Conservation (phyloP, 495 filamentous ascomycete species). For the Trichocladium uniseriatum region DNA sequence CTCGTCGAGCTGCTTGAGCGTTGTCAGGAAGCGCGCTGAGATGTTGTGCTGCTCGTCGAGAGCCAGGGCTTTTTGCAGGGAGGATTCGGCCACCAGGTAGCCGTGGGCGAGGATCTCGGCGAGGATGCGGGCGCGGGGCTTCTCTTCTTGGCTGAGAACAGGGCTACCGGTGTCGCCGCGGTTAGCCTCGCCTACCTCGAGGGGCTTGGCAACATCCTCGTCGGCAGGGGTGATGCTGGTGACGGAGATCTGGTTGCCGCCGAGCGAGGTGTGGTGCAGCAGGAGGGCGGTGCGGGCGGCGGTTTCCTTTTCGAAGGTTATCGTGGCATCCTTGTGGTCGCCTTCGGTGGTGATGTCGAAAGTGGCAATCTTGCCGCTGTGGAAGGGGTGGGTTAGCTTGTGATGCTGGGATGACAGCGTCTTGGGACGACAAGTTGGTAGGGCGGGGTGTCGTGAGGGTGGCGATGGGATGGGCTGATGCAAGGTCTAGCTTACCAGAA, state of each 20-base stretch:
- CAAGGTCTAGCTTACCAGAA: slow-evolving; percentile 64
- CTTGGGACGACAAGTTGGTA: too few relatives aligned
- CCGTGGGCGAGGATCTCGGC: slow-evolving; percentile 95
- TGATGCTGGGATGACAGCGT: too few relatives aligned
- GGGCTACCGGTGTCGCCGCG: slow-evolving; percentile 41
- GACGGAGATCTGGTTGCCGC: slow-evolving; percentile 70
- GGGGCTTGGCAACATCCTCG: slow-evolving; percentile 39
- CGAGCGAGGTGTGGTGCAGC: slow-evolving; percentile 89
- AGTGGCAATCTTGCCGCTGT: slow-evolving; percentile 80
- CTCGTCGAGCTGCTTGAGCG: slow-evolving; percentile 65
- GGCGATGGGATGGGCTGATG: too few relatives aligned
- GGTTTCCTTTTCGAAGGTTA: slow-evolving; percentile 92
- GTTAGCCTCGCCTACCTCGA: too few relatives aligned
- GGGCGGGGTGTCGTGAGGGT: too few relatives aligned
- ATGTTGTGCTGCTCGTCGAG: slow-evolving; percentile 89
- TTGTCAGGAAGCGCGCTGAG: slow-evolving; percentile 61
- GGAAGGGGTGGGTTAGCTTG: slow-evolving; percentile 17
- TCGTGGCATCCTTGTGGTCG: slow-evolving; percentile 66
- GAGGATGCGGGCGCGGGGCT: slow-evolving; percentile 82
- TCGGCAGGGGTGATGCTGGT: slow-evolving; percentile 40
- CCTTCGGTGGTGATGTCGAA: slow-evolving; percentile 65
- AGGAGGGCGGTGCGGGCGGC: slow-evolving; percentile 94
- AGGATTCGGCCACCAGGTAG: slow-evolving; percentile 77
- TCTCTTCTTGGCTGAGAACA: slow-evolving; percentile 75
- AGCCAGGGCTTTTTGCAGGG: slow-evolving; percentile 72